Evolutionary conservation across 495 filamentous ascomycete genomes (phyloP).

Genomic region (Rostrohypoxylon terebratum): DNA sequence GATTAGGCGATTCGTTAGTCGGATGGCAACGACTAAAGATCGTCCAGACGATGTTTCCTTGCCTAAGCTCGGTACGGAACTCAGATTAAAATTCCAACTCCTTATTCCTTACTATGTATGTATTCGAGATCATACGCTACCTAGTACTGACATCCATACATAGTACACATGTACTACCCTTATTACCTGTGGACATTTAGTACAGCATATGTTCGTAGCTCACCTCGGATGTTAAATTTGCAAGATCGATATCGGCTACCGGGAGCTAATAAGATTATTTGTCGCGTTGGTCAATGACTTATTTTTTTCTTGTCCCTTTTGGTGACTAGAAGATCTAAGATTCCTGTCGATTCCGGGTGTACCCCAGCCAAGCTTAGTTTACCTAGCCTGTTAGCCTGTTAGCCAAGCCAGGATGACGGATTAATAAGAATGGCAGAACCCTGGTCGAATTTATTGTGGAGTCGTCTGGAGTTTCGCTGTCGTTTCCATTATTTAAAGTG

Average conservation of each 20-base stretch:
- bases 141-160: too few species aligned
- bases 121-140: constrained; percentile 9
- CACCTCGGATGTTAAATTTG: neutral
- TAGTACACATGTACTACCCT: neutral
- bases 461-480: constrained; percentile 51
- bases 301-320: constrained; percentile 1
- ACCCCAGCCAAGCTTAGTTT: constrained; percentile 41
- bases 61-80: constrained; percentile 37
- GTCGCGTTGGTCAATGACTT: constrained; percentile 3
- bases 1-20: constrained; percentile 37
- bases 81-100: constrained; percentile 30
- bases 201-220: neutral
- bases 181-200: neutral
- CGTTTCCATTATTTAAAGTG: constrained; percentile 49
- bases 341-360: constrained; percentile 46
- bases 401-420: constrained; percentile 46
- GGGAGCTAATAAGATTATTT: neutral
- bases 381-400: neutral
- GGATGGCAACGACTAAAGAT: constrained; percentile 41
- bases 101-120: neutral
- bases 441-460: constrained; percentile 42
- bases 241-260: constrained; percentile 1
- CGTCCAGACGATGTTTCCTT: constrained; percentile 38
- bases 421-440: constrained; percentile 46
- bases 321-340: constrained; percentile 35